phyloP scores from a whole-genome alignment of 2,329 filamentous ascomycete genomes.

The Cladosporium velox region DNA sequence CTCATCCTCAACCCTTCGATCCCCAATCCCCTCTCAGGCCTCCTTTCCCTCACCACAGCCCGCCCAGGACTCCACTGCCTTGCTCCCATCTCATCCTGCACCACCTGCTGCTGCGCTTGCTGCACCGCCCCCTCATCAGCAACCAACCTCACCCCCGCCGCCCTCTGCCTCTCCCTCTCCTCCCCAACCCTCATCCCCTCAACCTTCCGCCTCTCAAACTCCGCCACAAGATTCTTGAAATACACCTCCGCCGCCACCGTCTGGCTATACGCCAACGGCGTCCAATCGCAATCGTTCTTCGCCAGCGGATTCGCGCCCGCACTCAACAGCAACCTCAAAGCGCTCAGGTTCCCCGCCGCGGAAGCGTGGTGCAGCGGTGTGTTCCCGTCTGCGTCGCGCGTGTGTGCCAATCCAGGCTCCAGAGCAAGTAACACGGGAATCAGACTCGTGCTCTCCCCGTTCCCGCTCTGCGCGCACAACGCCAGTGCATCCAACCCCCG shows the following conservation, averaged over 20 bases:
- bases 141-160: constrained; percentile 35
- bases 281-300: constrained; percentile 77
- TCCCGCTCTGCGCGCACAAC: constrained; percentile 23
- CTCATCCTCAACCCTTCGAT: constrained; percentile 20
- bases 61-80: constrained; percentile 20
- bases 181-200: constrained; percentile 41
- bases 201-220: constrained; percentile 65
- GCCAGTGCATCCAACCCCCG: constrained; percentile 69
- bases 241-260: constrained; percentile 84
- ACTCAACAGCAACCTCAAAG: constrained; percentile 73
- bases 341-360: constrained; percentile 76
- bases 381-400: constrained; percentile 70
- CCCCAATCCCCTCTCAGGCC: constrained; percentile 12
- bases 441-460: constrained; percentile 38
- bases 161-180: constrained; percentile 33
- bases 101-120: background rate
- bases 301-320: constrained; percentile 75
- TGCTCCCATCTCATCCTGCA: constrained; percentile 5
- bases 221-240: constrained; percentile 72
- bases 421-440: constrained; percentile 45
- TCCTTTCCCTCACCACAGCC: constrained; percentile 11
- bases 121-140: constrained; percentile 24
- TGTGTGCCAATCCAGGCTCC: constrained; percentile 28
- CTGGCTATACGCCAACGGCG: constrained; percentile 77
- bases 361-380: constrained; percentile 85